Conservation (phyloP, 1,139 yeast genomes). For the Candida sojae region DNA sequence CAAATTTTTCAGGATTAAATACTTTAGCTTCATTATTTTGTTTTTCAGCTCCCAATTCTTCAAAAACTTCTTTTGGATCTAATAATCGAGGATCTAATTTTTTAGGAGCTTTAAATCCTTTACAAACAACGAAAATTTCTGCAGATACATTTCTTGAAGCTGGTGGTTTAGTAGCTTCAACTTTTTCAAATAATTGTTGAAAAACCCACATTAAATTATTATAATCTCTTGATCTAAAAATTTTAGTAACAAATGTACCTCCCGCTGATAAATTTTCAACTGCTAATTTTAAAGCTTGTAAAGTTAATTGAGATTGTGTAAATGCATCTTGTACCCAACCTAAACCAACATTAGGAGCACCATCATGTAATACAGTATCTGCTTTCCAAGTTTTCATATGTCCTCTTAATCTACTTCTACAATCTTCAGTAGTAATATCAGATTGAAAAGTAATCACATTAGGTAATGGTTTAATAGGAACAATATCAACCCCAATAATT, state of each 20-base stretch:
- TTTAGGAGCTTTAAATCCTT: slow-evolving; percentile 94
- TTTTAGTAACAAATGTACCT: slow-evolving; percentile 96
- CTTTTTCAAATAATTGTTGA: slow-evolving; percentile 91
- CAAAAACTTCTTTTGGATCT: slow-evolving; percentile 92
- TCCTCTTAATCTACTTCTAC: slow-evolving; percentile 90
- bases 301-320: slow-evolving; percentile 92
- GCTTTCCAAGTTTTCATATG: slow-evolving; percentile 99
- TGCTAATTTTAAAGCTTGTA: slow-evolving; percentile 90
- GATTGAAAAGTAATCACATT: slow-evolving; percentile 93
- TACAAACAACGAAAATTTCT: slow-evolving; percentile 96
- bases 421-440: slow-evolving; percentile 97
- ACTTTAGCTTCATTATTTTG: slow-evolving; percentile 89
- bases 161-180: slow-evolving; percentile 98
- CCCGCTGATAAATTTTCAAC: slow-evolving; percentile 91
- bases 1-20: slow-evolving; percentile 89
- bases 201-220: slow-evolving; percentile 97
- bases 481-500: slow-evolving; percentile 97
- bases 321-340: slow-evolving; percentile 99
- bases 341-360: slow-evolving; percentile 99
- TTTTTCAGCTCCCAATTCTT: slow-evolving; percentile 78
- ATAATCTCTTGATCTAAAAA: slow-evolving; percentile 96
- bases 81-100: slow-evolving; percentile 88
- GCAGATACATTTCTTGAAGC: slow-evolving; percentile 99
- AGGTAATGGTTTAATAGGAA: slow-evolving; percentile 92
- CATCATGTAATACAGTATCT: slow-evolving; percentile 96